Evolutionary conservation across 768 basidiomycete species (phyloP), one percentile per base, ranked within the genome.

Genomic region (Serendipita indica): DNA sequence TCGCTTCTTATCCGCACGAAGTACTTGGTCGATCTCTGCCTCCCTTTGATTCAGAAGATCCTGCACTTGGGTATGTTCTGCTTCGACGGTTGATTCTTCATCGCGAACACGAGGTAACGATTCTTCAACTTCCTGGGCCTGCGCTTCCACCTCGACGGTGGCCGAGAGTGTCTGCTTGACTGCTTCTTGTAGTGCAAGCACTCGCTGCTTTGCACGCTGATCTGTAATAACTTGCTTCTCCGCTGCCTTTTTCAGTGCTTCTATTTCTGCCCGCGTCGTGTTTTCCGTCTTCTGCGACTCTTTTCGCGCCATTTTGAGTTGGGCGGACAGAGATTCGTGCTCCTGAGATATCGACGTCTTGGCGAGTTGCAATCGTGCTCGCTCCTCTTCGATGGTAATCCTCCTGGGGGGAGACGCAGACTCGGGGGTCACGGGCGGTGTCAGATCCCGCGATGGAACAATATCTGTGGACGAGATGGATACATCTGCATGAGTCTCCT

Each of bases 251-350:
- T 86, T 89, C 57, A 93, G 75, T 0, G 79, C 77, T 33, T 93
- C 87, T 41, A 94, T 90, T 70, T 94, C 90, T 1, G 82, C 74
- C 30, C 86, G 84, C 22, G 94, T 74, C 3, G 81, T 79, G 0
- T 89, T 81, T 57, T 93, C 85, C 0, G 84, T 81, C 63, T 89
- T 86, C 66, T 93, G 90, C 0, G 86, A 76, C 45, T 93, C 89
- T 10, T 84, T 79, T 41, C 91, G 78, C 0, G 84, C 78, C 18
- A 83, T 70, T 67, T 92, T 94, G 63, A 97, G 78, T 12, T 83
- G 77, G 0, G 77, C 64, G 3, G 81, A 74, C 14, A 96, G 74
- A 1, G 79, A 72, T 10, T 85, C 80, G 54, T 83, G 83, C 62
- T 94, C 88, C 0, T 77, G 65, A 57, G 77, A 77, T 20, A 88